Conservation (phyloP, 2,329 filamentous ascomycete species). For the Aotearoamyces nothofagi region DNA sequence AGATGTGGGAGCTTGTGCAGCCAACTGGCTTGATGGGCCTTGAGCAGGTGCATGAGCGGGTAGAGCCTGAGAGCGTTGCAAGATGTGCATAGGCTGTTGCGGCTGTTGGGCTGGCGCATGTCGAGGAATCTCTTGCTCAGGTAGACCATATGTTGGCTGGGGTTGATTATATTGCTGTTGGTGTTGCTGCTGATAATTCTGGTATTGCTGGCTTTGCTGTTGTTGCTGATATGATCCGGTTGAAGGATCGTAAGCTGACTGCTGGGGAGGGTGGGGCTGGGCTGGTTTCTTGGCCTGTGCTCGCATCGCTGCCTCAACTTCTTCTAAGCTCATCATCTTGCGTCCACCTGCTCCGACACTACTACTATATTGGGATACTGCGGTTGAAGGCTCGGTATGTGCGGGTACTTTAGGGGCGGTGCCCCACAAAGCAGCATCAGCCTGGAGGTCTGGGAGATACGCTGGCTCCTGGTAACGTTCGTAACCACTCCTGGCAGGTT, state of each 20-base stretch:
- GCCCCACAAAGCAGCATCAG: conserved; percentile 88
- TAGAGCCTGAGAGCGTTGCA: conserved; percentile 9
- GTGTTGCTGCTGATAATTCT: conserved; percentile 15
- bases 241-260: conserved; percentile 17
- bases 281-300: conserved; percentile 42
- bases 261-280: conserved; percentile 17
- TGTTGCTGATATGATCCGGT: conserved; percentile 12
- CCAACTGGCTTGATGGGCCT: conserved; percentile 8
- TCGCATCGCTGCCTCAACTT: conserved; percentile 89
- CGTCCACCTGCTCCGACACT: conserved; percentile 28
- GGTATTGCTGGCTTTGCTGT: conserved; percentile 11
- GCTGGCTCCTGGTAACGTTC: conserved; percentile 79
- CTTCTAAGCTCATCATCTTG: conserved; percentile 91
- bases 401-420: conserved; percentile 46
- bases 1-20: conserved; percentile 8
- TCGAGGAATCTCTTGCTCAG: conserved; percentile 1
- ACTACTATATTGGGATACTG: conserved; percentile 16
- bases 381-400: conserved; percentile 8
- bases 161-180: conserved; percentile 13
- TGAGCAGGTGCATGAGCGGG: conserved; percentile 7
- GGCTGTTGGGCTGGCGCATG: conserved; percentile 9
- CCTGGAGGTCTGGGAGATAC: conserved; percentile 78
- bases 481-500: conserved; percentile 67
- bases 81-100: conserved; percentile 14
- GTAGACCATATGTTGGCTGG: not conserved